These are phyloP conservation scores for Penicillium waksmanii DNA, from an alignment of 495 filamentous ascomycete species.

Conservation along the genomic window DNA sequence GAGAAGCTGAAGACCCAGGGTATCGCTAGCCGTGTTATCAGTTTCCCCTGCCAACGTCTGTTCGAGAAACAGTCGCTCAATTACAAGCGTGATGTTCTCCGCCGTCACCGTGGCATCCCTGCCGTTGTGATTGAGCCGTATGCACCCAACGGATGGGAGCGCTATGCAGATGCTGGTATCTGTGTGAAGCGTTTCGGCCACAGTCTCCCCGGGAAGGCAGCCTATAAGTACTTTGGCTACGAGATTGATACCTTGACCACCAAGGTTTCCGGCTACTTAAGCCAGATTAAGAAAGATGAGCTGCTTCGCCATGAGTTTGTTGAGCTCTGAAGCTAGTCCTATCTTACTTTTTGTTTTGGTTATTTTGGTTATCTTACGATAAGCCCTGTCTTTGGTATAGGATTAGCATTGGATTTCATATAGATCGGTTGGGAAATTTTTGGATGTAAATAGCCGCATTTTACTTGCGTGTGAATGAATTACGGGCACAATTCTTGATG, in stretches of 20 bases:
- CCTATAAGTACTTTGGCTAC: slow-evolving; percentile 59
- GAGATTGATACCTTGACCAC: slow-evolving; percentile 45
- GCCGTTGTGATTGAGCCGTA: slow-evolving; percentile 60
- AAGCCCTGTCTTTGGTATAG: background rate
- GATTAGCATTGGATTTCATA: background rate
- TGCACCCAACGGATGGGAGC: slow-evolving; percentile 59
- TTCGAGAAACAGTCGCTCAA: slow-evolving; percentile 55
- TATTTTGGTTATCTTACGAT: background rate
- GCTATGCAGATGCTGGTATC: slow-evolving; percentile 58
- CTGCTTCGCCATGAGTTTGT: slow-evolving; percentile 42
- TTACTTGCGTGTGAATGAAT: background rate
- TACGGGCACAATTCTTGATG: background rate
- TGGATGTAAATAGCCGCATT: background rate
- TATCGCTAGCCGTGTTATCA: slow-evolving; percentile 53
- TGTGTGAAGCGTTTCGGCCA: slow-evolving; percentile 52
- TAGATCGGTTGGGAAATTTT: slow-evolving; percentile 2
- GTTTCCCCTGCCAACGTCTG: slow-evolving; percentile 57
- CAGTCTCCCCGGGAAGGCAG: slow-evolving; percentile 53
- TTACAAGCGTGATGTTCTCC: slow-evolving; percentile 49
- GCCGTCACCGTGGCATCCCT: slow-evolving; percentile 40
- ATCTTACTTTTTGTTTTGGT: background rate
- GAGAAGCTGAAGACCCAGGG: slow-evolving; percentile 34
- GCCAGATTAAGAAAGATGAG: slow-evolving; percentile 36
- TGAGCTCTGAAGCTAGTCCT: slow-evolving; percentile 30
- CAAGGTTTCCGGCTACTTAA: slow-evolving; percentile 50